A percentile compares a stretch with the other conserved stretches of the same genome.
Conservation (phyloP, 148 eudicot genomes). For the Polygonum maritimum region DNA sequence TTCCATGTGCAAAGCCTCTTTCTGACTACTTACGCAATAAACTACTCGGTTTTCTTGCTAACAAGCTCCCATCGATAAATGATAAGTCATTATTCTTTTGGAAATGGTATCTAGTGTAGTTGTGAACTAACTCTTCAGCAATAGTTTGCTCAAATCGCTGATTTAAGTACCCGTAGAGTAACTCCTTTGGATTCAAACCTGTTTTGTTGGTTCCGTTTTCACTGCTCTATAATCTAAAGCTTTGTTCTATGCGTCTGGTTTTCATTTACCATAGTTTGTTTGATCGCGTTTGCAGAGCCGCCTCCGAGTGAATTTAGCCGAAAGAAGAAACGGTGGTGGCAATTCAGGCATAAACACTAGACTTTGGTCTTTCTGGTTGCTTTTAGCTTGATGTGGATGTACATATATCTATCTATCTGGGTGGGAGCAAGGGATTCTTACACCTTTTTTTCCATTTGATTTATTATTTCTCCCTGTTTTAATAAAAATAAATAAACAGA, state of each 20-base stretch:
- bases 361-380: background rate
- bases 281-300: slow-evolving; percentile 34
- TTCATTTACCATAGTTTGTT: too few relatives aligned
- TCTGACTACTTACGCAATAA: background rate
- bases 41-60: background rate
- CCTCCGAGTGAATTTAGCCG: slow-evolving; percentile 39
- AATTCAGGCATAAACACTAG: slow-evolving; percentile 42
- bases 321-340: slow-evolving; percentile 83
- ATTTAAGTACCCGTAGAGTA: too few relatives aligned
- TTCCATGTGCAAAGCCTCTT: background rate
- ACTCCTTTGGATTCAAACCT: too few relatives aligned
- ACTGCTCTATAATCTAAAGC: too few relatives aligned
- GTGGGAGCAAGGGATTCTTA: background rate
- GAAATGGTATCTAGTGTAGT: too few relatives aligned
- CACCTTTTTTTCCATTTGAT: background rate
- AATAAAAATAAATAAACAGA: background rate
- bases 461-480: background rate
- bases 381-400: background rate
- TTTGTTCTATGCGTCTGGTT: too few relatives aligned
- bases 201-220: too few relatives aligned
- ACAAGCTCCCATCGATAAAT: background rate
- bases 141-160: too few relatives aligned
- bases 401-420: background rate
- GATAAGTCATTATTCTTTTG: too few relatives aligned
- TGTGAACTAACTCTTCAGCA: too few relatives aligned